These are phyloP conservation scores for Trifolium pratense DNA, from an alignment of 306 rosid species.

Conservation along the genomic window DNA sequence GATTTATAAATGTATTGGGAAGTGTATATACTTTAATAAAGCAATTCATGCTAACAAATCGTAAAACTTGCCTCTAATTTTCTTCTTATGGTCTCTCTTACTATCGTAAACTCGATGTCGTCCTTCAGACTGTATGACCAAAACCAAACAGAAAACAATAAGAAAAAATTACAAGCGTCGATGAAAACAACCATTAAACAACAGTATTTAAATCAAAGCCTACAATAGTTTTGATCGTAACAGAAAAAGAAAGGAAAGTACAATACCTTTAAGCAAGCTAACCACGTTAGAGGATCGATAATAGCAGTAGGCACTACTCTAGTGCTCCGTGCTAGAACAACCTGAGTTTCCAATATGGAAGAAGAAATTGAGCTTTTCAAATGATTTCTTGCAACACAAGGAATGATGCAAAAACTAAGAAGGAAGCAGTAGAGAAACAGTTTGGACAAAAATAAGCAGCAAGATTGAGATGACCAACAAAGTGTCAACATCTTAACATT, in stretches of 20 bases:
- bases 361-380: conserved; percentile 38
- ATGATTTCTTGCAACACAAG: conserved; percentile 30
- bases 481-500: too few species aligned
- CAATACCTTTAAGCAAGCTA: conserved; percentile 80
- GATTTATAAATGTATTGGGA: neutral
- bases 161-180: conserved; percentile 29
- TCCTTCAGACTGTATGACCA: conserved; percentile 72
- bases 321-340: conserved; percentile 91
- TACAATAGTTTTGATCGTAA: conserved; percentile 43
- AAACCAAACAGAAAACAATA: conserved; percentile 26
- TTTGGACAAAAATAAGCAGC: neutral
- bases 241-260: conserved; percentile 16
- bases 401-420: conserved; percentile 1
- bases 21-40: neutral
- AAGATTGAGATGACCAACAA: conserved; percentile 11
- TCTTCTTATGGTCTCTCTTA: conserved; percentile 76
- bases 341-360: conserved; percentile 59
- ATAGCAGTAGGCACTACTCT: conserved; percentile 71
- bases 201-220: conserved; percentile 38
- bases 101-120: conserved; percentile 87
- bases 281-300: conserved; percentile 79
- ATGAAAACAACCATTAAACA: conserved; percentile 4
- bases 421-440: neutral
- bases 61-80: conserved; percentile 76
- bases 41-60: conserved; percentile 20